phyloP scores from a whole-genome alignment of 805 yeast genomes.

The Candida maltosa region DNA sequence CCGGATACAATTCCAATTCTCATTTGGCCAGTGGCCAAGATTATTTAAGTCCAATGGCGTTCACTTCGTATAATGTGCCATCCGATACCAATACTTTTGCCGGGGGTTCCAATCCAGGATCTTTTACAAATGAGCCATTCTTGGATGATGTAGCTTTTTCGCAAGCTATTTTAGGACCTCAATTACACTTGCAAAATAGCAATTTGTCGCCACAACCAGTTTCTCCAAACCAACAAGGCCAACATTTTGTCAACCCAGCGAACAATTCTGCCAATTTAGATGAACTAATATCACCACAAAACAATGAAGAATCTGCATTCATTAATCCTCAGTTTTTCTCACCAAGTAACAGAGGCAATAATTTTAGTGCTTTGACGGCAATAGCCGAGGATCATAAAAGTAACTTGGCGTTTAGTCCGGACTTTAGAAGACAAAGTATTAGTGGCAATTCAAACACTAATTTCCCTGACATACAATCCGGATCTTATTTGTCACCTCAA shows the following conservation, averaged over 20 bases:
- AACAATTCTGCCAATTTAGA: constrained; percentile 27
- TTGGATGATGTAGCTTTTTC: constrained; percentile 16
- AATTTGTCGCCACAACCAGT: constrained; percentile 5
- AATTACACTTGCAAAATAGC: constrained; percentile 1
- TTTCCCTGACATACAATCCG: constrained; percentile 19
- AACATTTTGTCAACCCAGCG: constrained; percentile 11
- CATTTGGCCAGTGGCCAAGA: constrained; percentile 5
- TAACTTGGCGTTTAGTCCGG: constrained; percentile 26
- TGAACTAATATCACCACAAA: constrained; percentile 33
- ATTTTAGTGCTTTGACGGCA: constrained; percentile 26
- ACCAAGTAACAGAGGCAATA: constrained; percentile 26
- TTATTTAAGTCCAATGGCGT: constrained; percentile 10
- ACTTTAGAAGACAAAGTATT: constrained; percentile 26
- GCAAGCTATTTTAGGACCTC: constrained; percentile 9
- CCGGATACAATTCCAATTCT: constrained; percentile 5
- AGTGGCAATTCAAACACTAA: constrained; percentile 17
- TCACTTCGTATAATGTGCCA: constrained; percentile 4
- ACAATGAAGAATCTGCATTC: constrained; percentile 13
- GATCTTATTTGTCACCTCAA: constrained; percentile 35
- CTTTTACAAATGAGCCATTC: constrained; percentile 26
- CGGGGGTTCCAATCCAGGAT: constrained; percentile 11
- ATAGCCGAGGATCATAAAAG: constrained; percentile 24
- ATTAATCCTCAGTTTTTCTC: constrained; percentile 39
- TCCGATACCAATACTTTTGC: constrained; percentile 4
- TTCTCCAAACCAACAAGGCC: constrained; percentile 7